Conservation (phyloP, 495 filamentous ascomycete species). For the Clohesyomyces aquaticus region DNA sequence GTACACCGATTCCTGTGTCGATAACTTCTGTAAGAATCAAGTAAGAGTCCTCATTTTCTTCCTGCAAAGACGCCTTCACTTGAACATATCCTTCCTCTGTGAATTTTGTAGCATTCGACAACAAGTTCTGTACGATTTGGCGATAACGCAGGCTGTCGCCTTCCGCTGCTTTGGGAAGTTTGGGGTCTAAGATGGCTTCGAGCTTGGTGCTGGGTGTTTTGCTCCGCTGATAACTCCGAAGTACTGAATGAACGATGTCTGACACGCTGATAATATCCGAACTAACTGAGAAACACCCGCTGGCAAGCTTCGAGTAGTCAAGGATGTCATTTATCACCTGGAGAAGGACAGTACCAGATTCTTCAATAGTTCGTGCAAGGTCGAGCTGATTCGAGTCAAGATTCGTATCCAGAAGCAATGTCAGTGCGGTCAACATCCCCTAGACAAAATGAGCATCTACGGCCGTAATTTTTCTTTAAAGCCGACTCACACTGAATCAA, state of each 20-base stretch:
- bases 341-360: conserved; percentile 54
- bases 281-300: conserved; percentile 53
- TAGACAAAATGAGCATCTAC: too few relatives aligned
- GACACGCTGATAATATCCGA: conserved; percentile 49
- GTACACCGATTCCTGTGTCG: conserved; percentile 37
- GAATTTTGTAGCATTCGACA: conserved; percentile 56
- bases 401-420: conserved; percentile 51
- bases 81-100: conserved; percentile 52
- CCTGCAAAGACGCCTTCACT: conserved; percentile 40
- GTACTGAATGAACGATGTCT: conserved; percentile 58
- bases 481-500: too few relatives aligned
- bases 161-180: conserved; percentile 49
- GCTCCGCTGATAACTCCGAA: conserved; percentile 55
- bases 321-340: conserved; percentile 59
- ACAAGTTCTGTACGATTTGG: conserved; percentile 55
- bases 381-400: conserved; percentile 51
- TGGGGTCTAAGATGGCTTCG: conserved; percentile 47
- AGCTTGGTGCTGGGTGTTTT: conserved; percentile 48
- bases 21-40: conserved; percentile 51
- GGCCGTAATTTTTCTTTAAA: too few relatives aligned
- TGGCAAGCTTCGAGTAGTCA: conserved; percentile 56
- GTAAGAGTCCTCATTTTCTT: conserved; percentile 51
- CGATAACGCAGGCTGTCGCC: conserved; percentile 56
- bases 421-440: conserved; percentile 54
- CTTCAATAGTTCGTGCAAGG: conserved; percentile 53